These are phyloP conservation scores for Tricladium varicosporioides DNA, from an alignment of 2,329 filamentous ascomycete genomes.

Conservation along the genomic window DNA sequence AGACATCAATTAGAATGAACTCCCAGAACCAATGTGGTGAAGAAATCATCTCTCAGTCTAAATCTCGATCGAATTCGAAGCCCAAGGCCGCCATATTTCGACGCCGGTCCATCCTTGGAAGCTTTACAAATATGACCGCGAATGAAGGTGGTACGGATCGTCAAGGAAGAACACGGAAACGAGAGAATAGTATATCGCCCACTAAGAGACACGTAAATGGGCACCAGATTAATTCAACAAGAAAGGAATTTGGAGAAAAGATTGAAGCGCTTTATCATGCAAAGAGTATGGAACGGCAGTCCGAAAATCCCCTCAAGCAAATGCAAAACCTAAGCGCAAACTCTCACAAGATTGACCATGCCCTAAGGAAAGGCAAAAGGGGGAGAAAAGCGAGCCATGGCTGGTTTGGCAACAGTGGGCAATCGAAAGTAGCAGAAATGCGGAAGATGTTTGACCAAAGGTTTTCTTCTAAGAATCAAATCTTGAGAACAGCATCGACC, in stretches of 20 bases:
- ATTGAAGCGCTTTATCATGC: conserved; percentile 26
- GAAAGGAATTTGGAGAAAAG: conserved; percentile 21
- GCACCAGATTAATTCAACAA: conserved; percentile 1
- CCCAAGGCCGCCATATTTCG: conserved; percentile 1
- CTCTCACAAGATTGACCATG: neutral
- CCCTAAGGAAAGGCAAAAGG: neutral
- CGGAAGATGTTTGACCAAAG: conserved; percentile 24
- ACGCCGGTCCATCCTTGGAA: neutral
- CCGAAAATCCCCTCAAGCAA: conserved; percentile 1
- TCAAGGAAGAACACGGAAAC: neutral
- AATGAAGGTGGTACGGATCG: neutral
- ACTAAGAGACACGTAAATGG: neutral
- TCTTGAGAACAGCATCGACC: neutral
- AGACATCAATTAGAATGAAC: too few relatives aligned
- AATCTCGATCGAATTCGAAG: neutral
- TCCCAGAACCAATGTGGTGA: too few relatives aligned
- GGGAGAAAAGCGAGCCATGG: neutral
- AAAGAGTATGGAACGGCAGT: conserved; percentile 20
- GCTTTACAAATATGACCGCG: neutral
- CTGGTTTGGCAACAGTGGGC: neutral
- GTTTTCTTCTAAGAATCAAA: neutral
- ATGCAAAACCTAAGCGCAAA: neutral
- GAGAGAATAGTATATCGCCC: neutral
- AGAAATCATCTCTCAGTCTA: conserved; percentile 1
- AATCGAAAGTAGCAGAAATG: conserved; percentile 25